Evolutionary conservation across 768 basidiomycete species (phyloP).

Genomic region (Sistotremastrum niveocremeum): DNA sequence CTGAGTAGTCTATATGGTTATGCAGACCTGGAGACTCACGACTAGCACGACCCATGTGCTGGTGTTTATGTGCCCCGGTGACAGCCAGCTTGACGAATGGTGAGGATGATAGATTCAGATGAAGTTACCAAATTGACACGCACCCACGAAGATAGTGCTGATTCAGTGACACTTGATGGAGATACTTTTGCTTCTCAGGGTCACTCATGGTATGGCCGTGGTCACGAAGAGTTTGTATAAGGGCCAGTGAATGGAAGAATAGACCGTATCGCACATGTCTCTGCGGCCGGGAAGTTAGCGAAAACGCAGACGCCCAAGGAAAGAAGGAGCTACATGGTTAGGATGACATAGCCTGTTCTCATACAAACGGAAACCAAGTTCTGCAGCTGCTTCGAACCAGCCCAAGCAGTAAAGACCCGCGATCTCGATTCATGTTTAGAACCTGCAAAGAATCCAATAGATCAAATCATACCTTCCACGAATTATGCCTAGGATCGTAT

Average conservation of each 20-base stretch:
- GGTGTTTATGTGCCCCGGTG: conserved; percentile 54
- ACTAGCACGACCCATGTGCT: conserved; percentile 58
- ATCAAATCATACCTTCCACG: conserved; percentile 36
- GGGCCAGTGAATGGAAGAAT: conserved; percentile 58
- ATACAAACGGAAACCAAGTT: conserved; percentile 50
- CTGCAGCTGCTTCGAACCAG: conserved; percentile 41
- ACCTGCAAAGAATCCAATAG: neutral
- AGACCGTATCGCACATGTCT: conserved; percentile 53
- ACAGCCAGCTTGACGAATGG: conserved; percentile 39
- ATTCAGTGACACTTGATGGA: conserved; percentile 45
- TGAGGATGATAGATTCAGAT: neutral
- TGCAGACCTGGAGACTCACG: conserved; percentile 22
- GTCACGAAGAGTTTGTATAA: conserved; percentile 45
- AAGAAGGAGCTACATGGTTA: conserved; percentile 30
- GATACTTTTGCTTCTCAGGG: conserved; percentile 23
- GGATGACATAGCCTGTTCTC: conserved; percentile 45
- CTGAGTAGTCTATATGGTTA: neutral
- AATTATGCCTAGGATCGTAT: conserved; percentile 36
- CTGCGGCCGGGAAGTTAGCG: conserved; percentile 18
- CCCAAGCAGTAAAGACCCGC: conserved; percentile 55
- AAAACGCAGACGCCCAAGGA: neutral
- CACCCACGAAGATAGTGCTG: conserved; percentile 49
- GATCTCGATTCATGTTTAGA: conserved; percentile 23
- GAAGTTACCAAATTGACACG: conserved; percentile 5
- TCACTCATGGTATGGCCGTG: conserved; percentile 12